phyloP scores from a whole-genome alignment of 2,329 filamentous ascomycete genomes.

The Colletotrichum simmondsii region DNA sequence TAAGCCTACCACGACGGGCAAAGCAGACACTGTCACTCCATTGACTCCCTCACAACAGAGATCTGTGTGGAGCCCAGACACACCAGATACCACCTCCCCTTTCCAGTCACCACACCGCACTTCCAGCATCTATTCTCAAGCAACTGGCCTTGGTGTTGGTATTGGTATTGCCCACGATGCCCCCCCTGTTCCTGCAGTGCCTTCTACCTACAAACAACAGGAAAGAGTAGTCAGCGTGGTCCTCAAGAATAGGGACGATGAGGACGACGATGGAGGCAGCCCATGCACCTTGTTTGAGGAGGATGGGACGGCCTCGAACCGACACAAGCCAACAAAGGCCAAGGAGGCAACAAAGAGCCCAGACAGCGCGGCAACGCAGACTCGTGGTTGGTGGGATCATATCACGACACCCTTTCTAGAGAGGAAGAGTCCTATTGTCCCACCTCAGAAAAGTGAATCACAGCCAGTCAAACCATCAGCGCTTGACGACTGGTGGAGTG shows the following conservation, averaged over 20 bases:
- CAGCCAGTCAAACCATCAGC: slow-evolving; percentile 41
- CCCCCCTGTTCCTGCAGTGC: slow-evolving; percentile 71
- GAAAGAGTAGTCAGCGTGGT: slow-evolving; percentile 41
- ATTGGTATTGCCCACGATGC: slow-evolving; percentile 45
- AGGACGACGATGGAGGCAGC: slow-evolving; percentile 65
- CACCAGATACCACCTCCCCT: slow-evolving; percentile 60
- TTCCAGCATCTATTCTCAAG: slow-evolving; percentile 72
- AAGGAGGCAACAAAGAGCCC: slow-evolving; percentile 51
- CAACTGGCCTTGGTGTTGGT: slow-evolving; percentile 50
- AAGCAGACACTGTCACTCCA: slow-evolving; percentile 38
- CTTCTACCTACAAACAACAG: slow-evolving; percentile 53
- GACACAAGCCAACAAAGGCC: slow-evolving; percentile 51
- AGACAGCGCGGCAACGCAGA: slow-evolving; percentile 66
- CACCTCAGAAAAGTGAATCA: slow-evolving; percentile 29
- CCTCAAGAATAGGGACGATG: slow-evolving; percentile 53
- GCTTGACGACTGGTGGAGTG: slow-evolving; percentile 51
- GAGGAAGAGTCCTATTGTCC: slow-evolving; percentile 41
- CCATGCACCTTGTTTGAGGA: slow-evolving; percentile 78
- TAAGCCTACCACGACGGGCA: slow-evolving; percentile 21
- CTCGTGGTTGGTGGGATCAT: slow-evolving; percentile 82
- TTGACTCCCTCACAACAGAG: slow-evolving; percentile 49
- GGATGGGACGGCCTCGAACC: slow-evolving; percentile 60
- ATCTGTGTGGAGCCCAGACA: slow-evolving; percentile 72
- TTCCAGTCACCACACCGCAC: slow-evolving; percentile 54
- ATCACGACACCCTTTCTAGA: slow-evolving; percentile 76